phyloP scores from a whole-genome alignment of 768 basidiomycete species.

The Tulasnella sp. region DNA sequence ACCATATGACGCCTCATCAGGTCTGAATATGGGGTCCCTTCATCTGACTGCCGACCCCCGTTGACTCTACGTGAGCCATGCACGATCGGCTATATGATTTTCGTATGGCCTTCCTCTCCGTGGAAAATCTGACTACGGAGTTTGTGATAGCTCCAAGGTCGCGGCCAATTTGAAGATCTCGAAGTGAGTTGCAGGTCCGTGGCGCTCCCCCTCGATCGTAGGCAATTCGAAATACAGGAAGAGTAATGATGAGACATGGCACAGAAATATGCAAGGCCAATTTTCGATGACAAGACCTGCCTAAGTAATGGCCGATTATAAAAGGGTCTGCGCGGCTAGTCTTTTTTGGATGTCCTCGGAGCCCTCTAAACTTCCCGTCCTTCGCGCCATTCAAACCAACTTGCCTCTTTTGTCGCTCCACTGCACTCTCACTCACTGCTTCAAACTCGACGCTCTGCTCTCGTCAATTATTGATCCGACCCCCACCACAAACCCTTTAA shows the following conservation, averaged over 20 bases:
- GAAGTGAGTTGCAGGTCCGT: slow-evolving; percentile 18
- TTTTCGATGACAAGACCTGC: neutral
- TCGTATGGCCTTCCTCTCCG: slow-evolving; percentile 18
- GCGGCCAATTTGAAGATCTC: slow-evolving; percentile 20
- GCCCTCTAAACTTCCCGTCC: neutral
- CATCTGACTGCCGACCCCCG: neutral
- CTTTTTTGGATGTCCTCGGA: neutral
- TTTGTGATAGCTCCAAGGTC: slow-evolving; percentile 17
- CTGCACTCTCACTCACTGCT: neutral
- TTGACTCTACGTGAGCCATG: neutral
- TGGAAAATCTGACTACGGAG: neutral
- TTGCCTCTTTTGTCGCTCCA: neutral
- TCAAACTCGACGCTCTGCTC: neutral
- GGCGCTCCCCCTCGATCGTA: neutral
- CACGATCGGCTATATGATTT: neutral
- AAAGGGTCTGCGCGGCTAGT: neutral
- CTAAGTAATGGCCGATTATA: neutral
- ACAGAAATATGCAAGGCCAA: neutral
- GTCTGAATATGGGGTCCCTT: neutral
- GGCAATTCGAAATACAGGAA: neutral
- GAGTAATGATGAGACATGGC: neutral
- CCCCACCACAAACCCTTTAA: neutral
- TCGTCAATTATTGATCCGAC: neutral
- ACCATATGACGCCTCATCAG: neutral
- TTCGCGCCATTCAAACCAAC: neutral